phyloP scores from a whole-genome alignment of 176 grass and related monocot genomes.

The Alloteropsis semialata region DNA sequence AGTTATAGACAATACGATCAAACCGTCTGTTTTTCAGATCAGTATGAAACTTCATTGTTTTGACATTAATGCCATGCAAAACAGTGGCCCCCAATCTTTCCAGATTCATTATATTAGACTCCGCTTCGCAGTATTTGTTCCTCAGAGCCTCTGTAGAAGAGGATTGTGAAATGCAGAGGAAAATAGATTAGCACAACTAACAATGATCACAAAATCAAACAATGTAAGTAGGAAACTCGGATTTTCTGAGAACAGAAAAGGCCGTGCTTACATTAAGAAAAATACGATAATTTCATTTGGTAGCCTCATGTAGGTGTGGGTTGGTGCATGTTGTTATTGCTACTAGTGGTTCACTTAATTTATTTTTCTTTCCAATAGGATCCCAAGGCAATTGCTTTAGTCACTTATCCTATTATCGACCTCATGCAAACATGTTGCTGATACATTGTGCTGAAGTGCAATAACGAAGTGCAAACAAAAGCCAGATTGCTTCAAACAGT shows the following conservation, averaged over 20 bases:
- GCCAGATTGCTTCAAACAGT: background rate
- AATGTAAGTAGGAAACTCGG: background rate
- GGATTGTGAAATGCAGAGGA: background rate
- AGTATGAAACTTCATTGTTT: slow-evolving; percentile 30
- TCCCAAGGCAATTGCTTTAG: background rate
- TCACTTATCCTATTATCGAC: background rate
- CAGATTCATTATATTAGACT: slow-evolving; percentile 29
- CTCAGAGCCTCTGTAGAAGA: slow-evolving; percentile 27
- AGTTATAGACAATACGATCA: slow-evolving; percentile 54
- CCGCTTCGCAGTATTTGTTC: slow-evolving; percentile 7
- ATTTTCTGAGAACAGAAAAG: background rate
- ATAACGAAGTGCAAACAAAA: background rate
- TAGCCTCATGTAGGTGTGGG: background rate
- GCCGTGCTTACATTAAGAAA: background rate
- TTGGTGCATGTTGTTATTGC: background rate
- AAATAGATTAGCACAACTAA: background rate
- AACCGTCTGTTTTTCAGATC: slow-evolving; percentile 29
- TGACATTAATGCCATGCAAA: slow-evolving; percentile 33
- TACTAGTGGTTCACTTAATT: background rate
- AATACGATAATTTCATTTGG: background rate
- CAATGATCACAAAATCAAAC: background rate
- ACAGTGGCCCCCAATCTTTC: slow-evolving; percentile 20
- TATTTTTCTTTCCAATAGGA: background rate
- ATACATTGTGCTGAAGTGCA: background rate
- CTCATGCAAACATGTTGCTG: background rate